Base-by-base conservation (phyloP, 495 filamentous ascomycete species). In the Massariosphaeria phaeospora region DNA sequence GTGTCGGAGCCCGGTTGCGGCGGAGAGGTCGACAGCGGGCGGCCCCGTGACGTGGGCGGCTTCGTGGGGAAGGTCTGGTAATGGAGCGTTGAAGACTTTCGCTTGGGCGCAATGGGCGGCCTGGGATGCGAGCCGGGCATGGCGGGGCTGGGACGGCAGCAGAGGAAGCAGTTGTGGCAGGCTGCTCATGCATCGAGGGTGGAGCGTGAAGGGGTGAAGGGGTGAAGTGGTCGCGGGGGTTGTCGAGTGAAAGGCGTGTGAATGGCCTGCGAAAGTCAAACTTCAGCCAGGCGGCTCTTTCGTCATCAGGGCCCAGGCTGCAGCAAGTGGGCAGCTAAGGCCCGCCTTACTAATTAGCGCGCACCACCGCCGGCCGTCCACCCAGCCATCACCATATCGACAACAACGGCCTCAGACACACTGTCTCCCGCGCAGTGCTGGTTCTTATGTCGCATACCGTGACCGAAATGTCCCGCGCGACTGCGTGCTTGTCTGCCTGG, bases 21-120 rank as follows among this genome's bases (percentile, higher is more conserved):
- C 5, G 53, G 33, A 11, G 62, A 51, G 10, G 73, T 67, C 7
- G 62, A 63, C 15, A 48, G 62, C 10, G 80, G 82, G 42, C 76
- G 74, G n/a, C 84, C 82, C 47, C 79, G 84, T n/a, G 84, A 84
- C 60, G 81, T 84, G 15, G 93, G 93, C 1, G 93, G 93, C 38
- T 83, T 81, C 0, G 89, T 95, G 24, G 89, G 89, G 66, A 98
- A 97, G 41, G 93, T 97, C 63, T 96, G 90, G 71, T 96, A 98
- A 66, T 88, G 85, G 30, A 84, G 77, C 10, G 84, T 85, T 4
- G 85, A 86, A 42, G 85, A 86, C 53, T 83, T 75, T 48, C 80
- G 86, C 41, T 75, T 73, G 10, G 64, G 55, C 10, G 64, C 42
- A 17, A 61, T 56, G 15, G 44, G 30, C 25, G 63, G 60, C 36